These are phyloP conservation scores for Haplographium delicatum DNA, from an alignment of 495 filamentous ascomycete species.

Conservation along the genomic window DNA sequence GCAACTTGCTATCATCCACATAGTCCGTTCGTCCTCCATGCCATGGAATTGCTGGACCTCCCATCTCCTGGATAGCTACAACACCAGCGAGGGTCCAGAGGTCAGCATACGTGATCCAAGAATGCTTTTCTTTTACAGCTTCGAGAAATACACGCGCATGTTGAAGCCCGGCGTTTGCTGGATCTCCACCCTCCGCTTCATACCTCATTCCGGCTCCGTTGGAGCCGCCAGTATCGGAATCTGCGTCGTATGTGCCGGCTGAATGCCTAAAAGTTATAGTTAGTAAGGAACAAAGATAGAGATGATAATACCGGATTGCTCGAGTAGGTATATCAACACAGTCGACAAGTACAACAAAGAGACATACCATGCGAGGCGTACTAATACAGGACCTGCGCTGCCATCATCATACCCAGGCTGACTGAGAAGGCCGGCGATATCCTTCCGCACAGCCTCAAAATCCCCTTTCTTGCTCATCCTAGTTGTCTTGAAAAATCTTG, in stretches of 20 bases:
- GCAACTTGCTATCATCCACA: slow-evolving; percentile 51
- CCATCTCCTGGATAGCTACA: slow-evolving; percentile 54
- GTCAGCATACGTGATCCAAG: slow-evolving; percentile 61
- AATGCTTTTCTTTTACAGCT: slow-evolving; percentile 49
- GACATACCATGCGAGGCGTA: slow-evolving; percentile 55
- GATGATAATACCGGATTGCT: slow-evolving; percentile 11
- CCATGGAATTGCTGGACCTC: slow-evolving; percentile 51
- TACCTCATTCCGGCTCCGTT: slow-evolving; percentile 64
- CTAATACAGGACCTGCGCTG: slow-evolving; percentile 55
- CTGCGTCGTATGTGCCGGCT: slow-evolving; percentile 53
- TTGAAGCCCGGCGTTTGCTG: slow-evolving; percentile 58
- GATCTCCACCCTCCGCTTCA: slow-evolving; percentile 58
- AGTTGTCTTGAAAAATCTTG: neutral
- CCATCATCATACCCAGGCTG: slow-evolving; percentile 60
- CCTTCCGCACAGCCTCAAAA: slow-evolving; percentile 47
- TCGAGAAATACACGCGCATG: slow-evolving; percentile 59
- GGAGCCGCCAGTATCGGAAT: slow-evolving; percentile 54
- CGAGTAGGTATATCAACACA: too few relatives aligned
- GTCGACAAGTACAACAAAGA: slow-evolving; percentile 11
- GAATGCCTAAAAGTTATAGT: slow-evolving; percentile 42
- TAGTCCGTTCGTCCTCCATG: slow-evolving; percentile 52
- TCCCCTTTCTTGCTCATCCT: slow-evolving; percentile 31
- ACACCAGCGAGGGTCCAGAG: slow-evolving; percentile 57
- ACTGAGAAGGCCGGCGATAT: slow-evolving; percentile 49
- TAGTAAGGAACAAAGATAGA: slow-evolving; percentile 4